Evolutionary conservation across 148 eudicot species (phyloP), one percentile per base, ranked within the genome.

Genomic region (Limonium bicolor): DNA sequence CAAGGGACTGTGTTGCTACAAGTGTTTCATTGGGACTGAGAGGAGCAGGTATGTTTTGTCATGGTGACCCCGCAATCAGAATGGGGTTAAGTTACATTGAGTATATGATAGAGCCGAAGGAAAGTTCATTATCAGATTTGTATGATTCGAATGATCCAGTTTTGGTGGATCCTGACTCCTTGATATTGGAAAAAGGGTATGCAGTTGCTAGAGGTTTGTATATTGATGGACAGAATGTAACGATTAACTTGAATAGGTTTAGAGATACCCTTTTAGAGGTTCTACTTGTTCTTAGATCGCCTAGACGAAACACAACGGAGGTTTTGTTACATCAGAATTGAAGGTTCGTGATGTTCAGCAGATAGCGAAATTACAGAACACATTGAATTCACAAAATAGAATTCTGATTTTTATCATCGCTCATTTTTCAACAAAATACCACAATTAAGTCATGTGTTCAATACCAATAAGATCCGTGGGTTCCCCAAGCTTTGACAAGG

Each of bases 141-240:
- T 72, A 59, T 46, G 27, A 61, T 1, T 27, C 12, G 4, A 51
- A 72, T 24, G 39, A 68, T 60, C 55, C 61, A n/a, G 44, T 56
- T 5, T 1, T 72, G 0, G 50, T 26, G 29, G 57, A 67, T 40
- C 67, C 73, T 9, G 1, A 13, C 0, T 47, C 54, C n/a, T n/a
- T n/a, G 2, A 3, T 59, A 7, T 32, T 48, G 22, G 43, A 14
- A 7, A 29, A 57, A 29, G 78, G 70, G 3, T 72, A 67, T 64
- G 28, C 14, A 12, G 58, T 8, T 18, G 15, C 64, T 14, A 48
- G 50, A 32, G 0, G 30, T 2, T 19, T 48, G 25, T 72, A 67
- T 34, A 52, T 72, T 57, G 62, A 63, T 7, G 45, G 54, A n/a
- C 78, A 72, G 25, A 63, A 64, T 61, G 67, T 68, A 13, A 72